Evolutionary conservation across 2,329 filamentous ascomycete species (phyloP).

Genomic region (Coniochaeta sp.): DNA sequence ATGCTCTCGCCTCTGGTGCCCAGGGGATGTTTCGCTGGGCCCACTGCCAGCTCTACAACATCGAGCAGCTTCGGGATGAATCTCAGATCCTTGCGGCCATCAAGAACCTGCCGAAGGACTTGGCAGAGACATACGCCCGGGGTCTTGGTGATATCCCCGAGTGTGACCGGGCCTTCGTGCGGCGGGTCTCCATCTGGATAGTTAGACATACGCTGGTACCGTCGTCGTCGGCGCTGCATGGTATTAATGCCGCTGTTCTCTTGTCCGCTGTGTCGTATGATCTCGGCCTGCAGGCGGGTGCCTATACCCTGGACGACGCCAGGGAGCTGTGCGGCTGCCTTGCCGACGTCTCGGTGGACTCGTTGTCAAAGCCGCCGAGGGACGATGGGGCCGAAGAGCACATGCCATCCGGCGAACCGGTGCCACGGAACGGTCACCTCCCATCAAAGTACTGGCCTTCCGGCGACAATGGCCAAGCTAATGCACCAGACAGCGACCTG

Average conservation of each 20-base stretch:
- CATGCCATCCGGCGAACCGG: not conserved
- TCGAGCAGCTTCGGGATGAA: not conserved
- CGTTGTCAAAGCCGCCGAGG: not conserved
- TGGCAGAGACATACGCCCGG: slow-evolving; percentile 3
- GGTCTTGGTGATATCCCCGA: not conserved
- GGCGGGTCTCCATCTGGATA: not conserved
- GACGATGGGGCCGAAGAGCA: not conserved
- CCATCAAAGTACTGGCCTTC: not conserved
- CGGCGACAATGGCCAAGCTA: not conserved
- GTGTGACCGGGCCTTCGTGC: not conserved
- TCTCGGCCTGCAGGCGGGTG: not conserved
- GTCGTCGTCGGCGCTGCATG: not conserved
- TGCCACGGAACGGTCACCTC: not conserved
- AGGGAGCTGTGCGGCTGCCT: not conserved
- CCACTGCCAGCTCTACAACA: not conserved
- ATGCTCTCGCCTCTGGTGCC: not conserved
- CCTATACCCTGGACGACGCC: not conserved
- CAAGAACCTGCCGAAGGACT: not conserved
- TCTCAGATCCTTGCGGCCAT: not conserved
- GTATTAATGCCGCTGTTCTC: not conserved
- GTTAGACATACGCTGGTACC: not conserved
- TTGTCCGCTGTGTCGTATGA: not conserved
- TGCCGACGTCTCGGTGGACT: not conserved
- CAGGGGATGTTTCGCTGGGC: slow-evolving; percentile 4
- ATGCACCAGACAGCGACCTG: not conserved